Evolutionary conservation across 2,329 filamentous ascomycete species (phyloP), one percentile per base, ranked within the genome.

Genomic region (Fusarium redolens): DNA sequence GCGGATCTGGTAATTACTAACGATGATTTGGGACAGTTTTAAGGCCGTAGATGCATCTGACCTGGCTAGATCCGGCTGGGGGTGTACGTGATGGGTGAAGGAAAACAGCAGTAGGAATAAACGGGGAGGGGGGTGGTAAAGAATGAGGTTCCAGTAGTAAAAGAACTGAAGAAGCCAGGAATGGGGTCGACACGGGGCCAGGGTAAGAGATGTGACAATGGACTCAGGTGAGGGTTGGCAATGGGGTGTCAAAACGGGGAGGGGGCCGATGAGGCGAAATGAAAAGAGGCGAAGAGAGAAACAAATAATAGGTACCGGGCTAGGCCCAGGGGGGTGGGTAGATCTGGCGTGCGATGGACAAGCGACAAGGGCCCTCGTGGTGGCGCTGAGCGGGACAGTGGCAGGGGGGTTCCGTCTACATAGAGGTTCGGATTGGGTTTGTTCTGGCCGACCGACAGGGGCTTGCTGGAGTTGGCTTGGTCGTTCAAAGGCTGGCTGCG

Each of bases 41-140:
- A 81, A 77, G 78, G 74, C 74, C 77, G 74, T 78, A 76, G 80
- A 81, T 81, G 78, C 80, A 82, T 82, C 79, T 80, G 79, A 78
- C 78, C 79, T 80, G 77, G 75, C 77, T 72, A 78, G 76, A 78
- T 78, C 75, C 75, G 74, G 73, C 74, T 73, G 73, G 76, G 74
- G 74, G 66, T 52, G 72, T 69, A 60, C 50, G 58, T 68, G 69
- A 72, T 60, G 73, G 71, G 57, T 63, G 68, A 73, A 62, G 61
- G 64, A 74, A 66, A 65, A 71, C 51, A 71, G 60, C 50, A 59
- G 48, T 51, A 51, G 51, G 58, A 71, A 66, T 61, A 69, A 68
- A 74, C 66, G 73, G 73, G 61, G 69, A 61, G 59, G 69, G 68
- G 65, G 68, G 73, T 68, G 68, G 69, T 69, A 68, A 60, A 66